Base-by-base conservation (phyloP, 805 yeast genomes). In the Blastobotrys chiropterorum region DNA sequence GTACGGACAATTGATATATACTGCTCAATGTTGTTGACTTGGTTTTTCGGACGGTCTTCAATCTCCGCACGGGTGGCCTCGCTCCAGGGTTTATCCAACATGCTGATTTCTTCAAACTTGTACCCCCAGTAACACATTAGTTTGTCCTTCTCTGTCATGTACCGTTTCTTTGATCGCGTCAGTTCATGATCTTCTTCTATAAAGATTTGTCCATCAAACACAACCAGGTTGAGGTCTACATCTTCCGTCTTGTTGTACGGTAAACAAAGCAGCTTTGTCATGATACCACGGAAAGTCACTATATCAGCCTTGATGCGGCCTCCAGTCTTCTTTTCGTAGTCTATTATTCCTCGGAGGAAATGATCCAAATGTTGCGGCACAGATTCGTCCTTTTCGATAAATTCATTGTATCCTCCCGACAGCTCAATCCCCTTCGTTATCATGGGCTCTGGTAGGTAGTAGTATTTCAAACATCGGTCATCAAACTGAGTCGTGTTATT, bases 281-380 rank as follows among this genome's bases (percentile, higher is more conserved):
- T 80, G 38, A 88, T 68, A 0, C 97, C 98, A 59, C 97, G 75
- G 78, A 87, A 89, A 0, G 96, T 82, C 19, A 94, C 72, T 30
- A 94, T 77, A 59, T 89, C 86, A 1, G 80, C 78, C 26, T 77
- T 76, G 1, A 79, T 62, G 54, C 77, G 81, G n/a, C 60, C 60
- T 0, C 73, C 73, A 3, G 70, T 67, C 15, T 62, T 61, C 16
- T 68, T 62, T 66, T 94, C 98, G 59, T 78, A 71, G 3, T 69
- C 59, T 54, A 73, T 69, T 4, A 94, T 62, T 0, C 86, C 80
- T 26, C 64, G 60, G 39, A 94, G 67, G 3, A 86, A 68, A 0
- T 83, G 80, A 43, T 76, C 74, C 50, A 90, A 73, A 54, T 79
- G 82, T 44, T 76, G 73, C 39, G 48, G 55, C 48, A 38, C 54